These are phyloP conservation scores for Begonia peltatifolia DNA, from an alignment of 306 rosid species.

Conservation along the genomic window DNA sequence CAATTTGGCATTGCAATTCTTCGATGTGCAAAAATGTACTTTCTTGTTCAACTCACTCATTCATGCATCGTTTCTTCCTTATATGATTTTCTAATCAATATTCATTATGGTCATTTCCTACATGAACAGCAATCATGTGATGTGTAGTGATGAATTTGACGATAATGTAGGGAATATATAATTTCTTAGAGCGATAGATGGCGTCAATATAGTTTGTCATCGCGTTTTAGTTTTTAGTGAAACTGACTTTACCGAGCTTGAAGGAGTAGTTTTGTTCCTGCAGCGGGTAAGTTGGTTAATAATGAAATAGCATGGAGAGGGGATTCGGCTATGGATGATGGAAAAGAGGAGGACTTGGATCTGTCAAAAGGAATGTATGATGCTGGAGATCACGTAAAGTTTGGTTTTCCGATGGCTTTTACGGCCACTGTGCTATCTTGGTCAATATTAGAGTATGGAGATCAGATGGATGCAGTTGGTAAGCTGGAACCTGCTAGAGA, in stretches of 20 bases:
- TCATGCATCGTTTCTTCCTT: no score
- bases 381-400: constrained; percentile 93
- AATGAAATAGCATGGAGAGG: constrained; percentile 84
- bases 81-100: no score
- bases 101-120: no score
- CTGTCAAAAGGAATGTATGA: constrained; percentile 89
- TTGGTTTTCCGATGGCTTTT: constrained; percentile 89
- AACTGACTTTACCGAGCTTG: no score
- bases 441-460: constrained; percentile 90
- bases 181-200: not conserved
- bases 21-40: constrained; percentile 82
- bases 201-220: not conserved
- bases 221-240: not conserved
- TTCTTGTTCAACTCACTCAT: no score
- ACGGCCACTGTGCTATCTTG: constrained; percentile 89
- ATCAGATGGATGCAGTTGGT: constrained; percentile 64
- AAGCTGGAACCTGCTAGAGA: constrained; percentile 56
- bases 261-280: constrained; percentile 10
- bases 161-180: no score
- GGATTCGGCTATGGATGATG: constrained; percentile 74
- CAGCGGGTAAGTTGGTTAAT: constrained; percentile 67
- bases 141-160: no score
- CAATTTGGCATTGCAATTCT: constrained; percentile 58
- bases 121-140: no score
- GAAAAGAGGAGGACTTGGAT: constrained; percentile 50